Percentiles rank a stretch among this genome's conserved stretches.
These are phyloP conservation scores for Fraxinus greggii DNA, from an alignment of 305 asterid genomes.

Conservation along the genomic window DNA sequence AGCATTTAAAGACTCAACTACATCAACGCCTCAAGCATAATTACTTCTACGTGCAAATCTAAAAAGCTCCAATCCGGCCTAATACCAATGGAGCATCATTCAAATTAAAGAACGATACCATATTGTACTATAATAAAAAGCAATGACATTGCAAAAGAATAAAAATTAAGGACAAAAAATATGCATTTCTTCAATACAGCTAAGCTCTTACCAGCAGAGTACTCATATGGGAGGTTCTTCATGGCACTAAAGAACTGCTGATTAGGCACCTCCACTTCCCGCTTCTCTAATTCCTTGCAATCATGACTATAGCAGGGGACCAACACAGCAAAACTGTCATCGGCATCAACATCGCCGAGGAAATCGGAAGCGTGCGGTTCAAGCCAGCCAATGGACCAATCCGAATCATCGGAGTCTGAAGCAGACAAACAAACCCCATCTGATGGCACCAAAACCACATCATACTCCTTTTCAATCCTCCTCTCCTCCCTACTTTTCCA, in stretches of 20 bases:
- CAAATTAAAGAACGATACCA: background rate
- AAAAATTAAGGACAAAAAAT: background rate
- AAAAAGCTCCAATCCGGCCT: background rate
- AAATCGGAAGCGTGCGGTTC: constrained; percentile 86
- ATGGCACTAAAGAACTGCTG: constrained; percentile 46
- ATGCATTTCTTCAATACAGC: background rate
- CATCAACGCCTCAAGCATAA: constrained; percentile 8
- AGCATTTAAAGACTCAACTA: constrained; percentile 3
- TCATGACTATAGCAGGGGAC: constrained; percentile 90
- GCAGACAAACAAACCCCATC: constrained; percentile 84
- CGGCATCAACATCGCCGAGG: constrained; percentile 68
- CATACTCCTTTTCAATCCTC: constrained; percentile 69
- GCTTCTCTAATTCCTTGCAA: constrained; percentile 34
- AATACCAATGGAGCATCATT: background rate
- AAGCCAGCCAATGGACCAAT: constrained; percentile 97
- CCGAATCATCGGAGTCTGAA: constrained; percentile 86
- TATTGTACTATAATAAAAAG: background rate
- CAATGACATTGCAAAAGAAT: background rate
- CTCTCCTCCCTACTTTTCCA: constrained; percentile 85
- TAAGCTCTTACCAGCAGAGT: constrained; percentile 59
- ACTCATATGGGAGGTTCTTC: constrained; percentile 49
- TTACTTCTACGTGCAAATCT: background rate
- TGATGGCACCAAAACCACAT: constrained; percentile 82
- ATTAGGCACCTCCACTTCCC: constrained; percentile 31
- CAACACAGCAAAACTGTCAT: constrained; percentile 80